Conservation (phyloP, 2,329 filamentous ascomycete species). For the Scedosporium boydii region DNA sequence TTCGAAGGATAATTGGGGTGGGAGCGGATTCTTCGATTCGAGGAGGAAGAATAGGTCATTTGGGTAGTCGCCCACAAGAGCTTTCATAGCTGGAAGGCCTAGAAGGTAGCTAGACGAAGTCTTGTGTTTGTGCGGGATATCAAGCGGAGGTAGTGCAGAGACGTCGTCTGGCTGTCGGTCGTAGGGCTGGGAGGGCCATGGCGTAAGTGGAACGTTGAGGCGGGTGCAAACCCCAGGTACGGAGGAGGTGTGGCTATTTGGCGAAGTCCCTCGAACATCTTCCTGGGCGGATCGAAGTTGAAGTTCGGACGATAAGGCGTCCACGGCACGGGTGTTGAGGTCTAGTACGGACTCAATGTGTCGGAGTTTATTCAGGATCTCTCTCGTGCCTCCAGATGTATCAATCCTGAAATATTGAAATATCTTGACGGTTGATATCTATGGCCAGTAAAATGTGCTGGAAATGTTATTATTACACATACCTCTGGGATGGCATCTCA, state of each 20-base stretch:
- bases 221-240: not conserved
- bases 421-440: not conserved
- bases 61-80: constrained; percentile 19
- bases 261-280: constrained; percentile 8
- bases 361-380: constrained; percentile 17
- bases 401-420: constrained; percentile 15
- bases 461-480: not conserved
- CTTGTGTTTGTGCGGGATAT: constrained; percentile 19
- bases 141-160: constrained; percentile 15
- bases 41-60: constrained; percentile 18
- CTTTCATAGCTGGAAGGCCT: constrained; percentile 16
- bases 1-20: constrained; percentile 14
- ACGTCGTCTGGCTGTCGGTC: constrained; percentile 7
- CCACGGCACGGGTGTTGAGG: constrained; percentile 11
- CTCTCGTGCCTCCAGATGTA: constrained; percentile 17
- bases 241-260: constrained; percentile 11
- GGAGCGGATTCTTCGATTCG: constrained; percentile 16
- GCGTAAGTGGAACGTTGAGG: constrained; percentile 4
- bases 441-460: not conserved
- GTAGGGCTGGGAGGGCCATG: not conserved
- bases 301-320: constrained; percentile 10
- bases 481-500: constrained; percentile 18
- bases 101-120: constrained; percentile 20
- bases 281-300: not conserved
- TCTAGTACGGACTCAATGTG: constrained; percentile 18